A percentile compares a stretch with the other conserved stretches of the same genome.
Evolutionary conservation across 2,329 filamentous ascomycete genomes (phyloP).

Genomic region (Didymella lethalis): DNA sequence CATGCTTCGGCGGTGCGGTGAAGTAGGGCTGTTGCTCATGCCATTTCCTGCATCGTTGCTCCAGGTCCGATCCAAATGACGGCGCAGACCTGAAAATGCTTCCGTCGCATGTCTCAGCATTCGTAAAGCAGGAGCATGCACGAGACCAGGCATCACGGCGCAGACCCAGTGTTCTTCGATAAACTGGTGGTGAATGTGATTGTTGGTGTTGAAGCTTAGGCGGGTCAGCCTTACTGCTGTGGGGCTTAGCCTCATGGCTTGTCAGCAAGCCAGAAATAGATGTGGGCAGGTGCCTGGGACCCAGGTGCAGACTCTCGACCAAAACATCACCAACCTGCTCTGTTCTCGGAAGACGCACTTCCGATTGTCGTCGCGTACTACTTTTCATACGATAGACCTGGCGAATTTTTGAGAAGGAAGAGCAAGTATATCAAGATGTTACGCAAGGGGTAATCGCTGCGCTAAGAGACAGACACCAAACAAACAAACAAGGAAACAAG

Average conservation of each 20-base stretch:
- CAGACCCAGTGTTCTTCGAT: slow-evolving; percentile 15
- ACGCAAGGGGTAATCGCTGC: slow-evolving; percentile 20
- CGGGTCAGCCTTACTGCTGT: slow-evolving; percentile 24
- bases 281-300: slow-evolving; percentile 16
- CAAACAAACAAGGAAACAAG: not conserved
- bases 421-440: slow-evolving; percentile 7
- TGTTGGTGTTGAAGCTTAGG: slow-evolving; percentile 19
- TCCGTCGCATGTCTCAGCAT: not conserved
- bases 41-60: not conserved
- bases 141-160: not conserved
- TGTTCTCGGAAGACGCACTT: not conserved
- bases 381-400: not conserved
- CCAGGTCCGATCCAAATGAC: not conserved
- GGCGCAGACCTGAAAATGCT: not conserved
- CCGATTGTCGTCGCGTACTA: not conserved
- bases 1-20: not conserved
- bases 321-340: slow-evolving; percentile 6
- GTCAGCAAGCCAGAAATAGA: slow-evolving; percentile 43
- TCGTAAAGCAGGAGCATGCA: not conserved
- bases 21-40: slow-evolving; percentile 1
- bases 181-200: slow-evolving; percentile 6
- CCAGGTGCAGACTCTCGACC: slow-evolving; percentile 3
- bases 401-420: not conserved
- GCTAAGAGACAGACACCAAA: slow-evolving; percentile 18
- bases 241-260: slow-evolving; percentile 24